phyloP scores from a whole-genome alignment of 176 grass and related monocot genomes.

The Oryza longistaminata region DNA sequence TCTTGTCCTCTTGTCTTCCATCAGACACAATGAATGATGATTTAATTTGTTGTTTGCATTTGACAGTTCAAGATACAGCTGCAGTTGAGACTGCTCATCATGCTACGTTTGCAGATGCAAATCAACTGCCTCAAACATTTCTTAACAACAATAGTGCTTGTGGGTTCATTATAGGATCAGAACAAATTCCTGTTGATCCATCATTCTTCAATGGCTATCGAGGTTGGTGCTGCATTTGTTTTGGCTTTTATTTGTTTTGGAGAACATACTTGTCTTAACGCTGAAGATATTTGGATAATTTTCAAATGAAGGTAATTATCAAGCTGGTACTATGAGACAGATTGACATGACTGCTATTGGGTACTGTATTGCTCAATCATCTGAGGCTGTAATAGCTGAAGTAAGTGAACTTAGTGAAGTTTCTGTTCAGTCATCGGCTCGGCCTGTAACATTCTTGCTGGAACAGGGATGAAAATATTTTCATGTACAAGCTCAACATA shows the following conservation, averaged over 20 bases:
- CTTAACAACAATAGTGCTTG: neutral
- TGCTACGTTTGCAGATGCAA: neutral
- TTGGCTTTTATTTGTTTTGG: neutral
- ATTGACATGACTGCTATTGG: too few relatives aligned
- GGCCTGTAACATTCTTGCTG: too few relatives aligned
- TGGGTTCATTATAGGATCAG: neutral
- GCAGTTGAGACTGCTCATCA: neutral
- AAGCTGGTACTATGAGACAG: too few relatives aligned
- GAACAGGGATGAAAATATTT: too few relatives aligned
- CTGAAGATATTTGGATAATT: neutral
- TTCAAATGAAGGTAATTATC: neutral
- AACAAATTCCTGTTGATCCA: neutral
- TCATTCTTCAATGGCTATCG: neutral
- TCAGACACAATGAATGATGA: too few relatives aligned
- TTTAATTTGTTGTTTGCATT: neutral
- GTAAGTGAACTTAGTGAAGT: too few relatives aligned
- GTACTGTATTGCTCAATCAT: too few relatives aligned
- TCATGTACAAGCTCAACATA: too few relatives aligned
- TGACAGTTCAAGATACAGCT: neutral
- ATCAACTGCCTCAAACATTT: neutral
- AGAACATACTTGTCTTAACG: neutral
- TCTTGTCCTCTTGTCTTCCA: neutral
- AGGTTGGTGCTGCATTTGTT: neutral
- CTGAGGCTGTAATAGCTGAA: too few relatives aligned
- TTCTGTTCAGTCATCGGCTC: too few relatives aligned